A percentile compares a stretch with the other conserved stretches of the same genome.
phyloP scores from a whole-genome alignment of 2,329 filamentous ascomycete genomes.

The Chaetomiaceae sp. region DNA sequence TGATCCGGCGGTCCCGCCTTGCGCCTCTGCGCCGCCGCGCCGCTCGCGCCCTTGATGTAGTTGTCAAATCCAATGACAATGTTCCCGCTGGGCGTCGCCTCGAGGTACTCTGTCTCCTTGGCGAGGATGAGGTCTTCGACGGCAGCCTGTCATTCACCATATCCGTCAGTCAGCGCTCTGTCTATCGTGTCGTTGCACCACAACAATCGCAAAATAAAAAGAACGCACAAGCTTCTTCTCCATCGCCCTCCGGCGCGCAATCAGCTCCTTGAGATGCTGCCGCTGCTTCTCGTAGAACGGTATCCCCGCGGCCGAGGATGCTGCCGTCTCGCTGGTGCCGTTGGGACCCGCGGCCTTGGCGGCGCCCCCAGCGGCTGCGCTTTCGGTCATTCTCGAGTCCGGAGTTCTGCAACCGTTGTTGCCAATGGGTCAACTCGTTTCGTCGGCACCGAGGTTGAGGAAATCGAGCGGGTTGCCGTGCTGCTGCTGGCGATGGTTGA shows the following conservation, averaged over 20 bases:
- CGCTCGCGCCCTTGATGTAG: slow-evolving; percentile 83
- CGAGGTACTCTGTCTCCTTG: slow-evolving; percentile 83
- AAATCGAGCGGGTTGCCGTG: not conserved
- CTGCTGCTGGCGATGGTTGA: not conserved
- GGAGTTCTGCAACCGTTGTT: not conserved
- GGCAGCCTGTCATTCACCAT: slow-evolving; percentile 20
- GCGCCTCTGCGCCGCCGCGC: slow-evolving; percentile 59
- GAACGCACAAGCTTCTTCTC: slow-evolving; percentile 31
- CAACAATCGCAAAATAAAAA: slow-evolving; percentile 2
- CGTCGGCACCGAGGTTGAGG: not conserved
- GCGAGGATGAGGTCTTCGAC: slow-evolving; percentile 76
- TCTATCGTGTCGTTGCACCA: not conserved
- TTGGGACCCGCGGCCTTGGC: slow-evolving; percentile 5
- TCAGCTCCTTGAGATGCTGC: slow-evolving; percentile 60
- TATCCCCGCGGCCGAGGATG: slow-evolving; percentile 37
- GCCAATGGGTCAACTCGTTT: too few species aligned
- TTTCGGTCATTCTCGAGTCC: slow-evolving; percentile 7
- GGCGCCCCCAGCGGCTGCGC: not conserved
- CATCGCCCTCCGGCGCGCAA: slow-evolving; percentile 61
- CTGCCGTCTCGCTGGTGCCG: not conserved
- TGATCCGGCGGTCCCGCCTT: slow-evolving; percentile 62
- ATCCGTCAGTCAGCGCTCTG: not conserved
- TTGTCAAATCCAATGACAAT: slow-evolving; percentile 98
- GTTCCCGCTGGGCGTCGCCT: slow-evolving; percentile 84
- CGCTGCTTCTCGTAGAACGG: slow-evolving; percentile 72